phyloP scores from a whole-genome alignment of 75 land plant genomes.

The Larix kaempferi region DNA sequence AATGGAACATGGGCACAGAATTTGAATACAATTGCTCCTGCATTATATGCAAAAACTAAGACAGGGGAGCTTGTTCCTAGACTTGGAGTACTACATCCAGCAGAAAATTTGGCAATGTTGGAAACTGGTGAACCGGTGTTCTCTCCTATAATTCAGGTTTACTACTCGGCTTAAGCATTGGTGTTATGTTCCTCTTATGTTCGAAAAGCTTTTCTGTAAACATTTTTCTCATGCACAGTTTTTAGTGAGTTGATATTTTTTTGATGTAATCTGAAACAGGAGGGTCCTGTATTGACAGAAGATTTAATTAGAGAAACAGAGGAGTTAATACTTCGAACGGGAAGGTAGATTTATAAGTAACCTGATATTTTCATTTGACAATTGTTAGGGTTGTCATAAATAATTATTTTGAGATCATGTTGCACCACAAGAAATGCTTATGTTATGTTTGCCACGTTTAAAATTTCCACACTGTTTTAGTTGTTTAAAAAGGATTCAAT shows the following conservation, averaged over 20 bases:
- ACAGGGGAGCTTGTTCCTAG: constrained; percentile 64
- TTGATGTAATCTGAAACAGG: constrained; percentile 40
- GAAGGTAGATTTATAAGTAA: constrained; percentile 54
- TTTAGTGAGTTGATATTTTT: not conserved
- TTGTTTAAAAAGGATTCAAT: not conserved
- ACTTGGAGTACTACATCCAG: constrained; percentile 70
- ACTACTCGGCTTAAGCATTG: not conserved
- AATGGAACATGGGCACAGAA: not conserved
- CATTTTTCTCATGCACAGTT: not conserved
- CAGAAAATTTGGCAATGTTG: constrained; percentile 65
- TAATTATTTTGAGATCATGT: too few species aligned
- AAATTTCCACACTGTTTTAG: not conserved
- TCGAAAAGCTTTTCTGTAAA: not conserved
- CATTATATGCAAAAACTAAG: constrained; percentile 47
- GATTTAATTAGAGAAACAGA: constrained; percentile 89
- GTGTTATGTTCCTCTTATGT: not conserved
- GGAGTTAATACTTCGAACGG: constrained; percentile 89
- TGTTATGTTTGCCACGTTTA: not conserved
- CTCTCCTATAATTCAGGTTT: constrained; percentile 86
- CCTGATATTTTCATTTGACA: too few species aligned
- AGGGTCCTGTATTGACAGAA: constrained; percentile 90
- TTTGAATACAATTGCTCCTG: constrained; percentile 17
- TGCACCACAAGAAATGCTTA: not conserved
- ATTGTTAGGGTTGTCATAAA: too few species aligned
- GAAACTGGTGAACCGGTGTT: constrained; percentile 92